phyloP scores from a whole-genome alignment of 768 basidiomycete species.

The Termitomyces sp. region DNA sequence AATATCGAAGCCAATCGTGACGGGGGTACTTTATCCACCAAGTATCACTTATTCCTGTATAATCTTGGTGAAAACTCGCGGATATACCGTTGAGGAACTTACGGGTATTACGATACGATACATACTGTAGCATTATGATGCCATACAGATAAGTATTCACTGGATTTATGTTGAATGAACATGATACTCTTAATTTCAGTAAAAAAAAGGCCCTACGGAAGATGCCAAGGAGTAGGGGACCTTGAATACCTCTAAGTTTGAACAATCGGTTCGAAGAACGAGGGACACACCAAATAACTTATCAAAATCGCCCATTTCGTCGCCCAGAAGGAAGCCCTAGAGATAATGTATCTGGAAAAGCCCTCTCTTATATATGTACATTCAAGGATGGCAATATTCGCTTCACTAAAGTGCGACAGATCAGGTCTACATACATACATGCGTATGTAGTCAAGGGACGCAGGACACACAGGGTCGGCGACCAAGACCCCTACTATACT shows the following conservation, averaged over 20 bases:
- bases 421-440: background rate
- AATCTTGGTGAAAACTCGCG: background rate
- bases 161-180: background rate
- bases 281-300: constrained; percentile 4
- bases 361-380: background rate
- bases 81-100: constrained; percentile 8
- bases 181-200: background rate
- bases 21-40: constrained; percentile 17
- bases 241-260: constrained; percentile 2
- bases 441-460: background rate
- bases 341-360: background rate
- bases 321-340: background rate
- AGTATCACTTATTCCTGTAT: constrained; percentile 22
- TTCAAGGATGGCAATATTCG: background rate
- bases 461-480: background rate
- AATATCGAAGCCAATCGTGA: background rate
- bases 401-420: background rate
- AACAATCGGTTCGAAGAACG: background rate
- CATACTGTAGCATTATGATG: constrained; percentile 22
- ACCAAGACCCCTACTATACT: too few relatives aligned
- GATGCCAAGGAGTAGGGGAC: constrained; percentile 18
- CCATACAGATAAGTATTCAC: constrained; percentile 23
- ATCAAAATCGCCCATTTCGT: constrained; percentile 6
- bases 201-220: constrained; percentile 14
- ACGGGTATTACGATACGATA: constrained; percentile 27